Percentiles rank a stretch among this genome's conserved stretches.
phyloP scores from a whole-genome alignment of 768 basidiomycete genomes.

The Neoboletus magnificus region DNA sequence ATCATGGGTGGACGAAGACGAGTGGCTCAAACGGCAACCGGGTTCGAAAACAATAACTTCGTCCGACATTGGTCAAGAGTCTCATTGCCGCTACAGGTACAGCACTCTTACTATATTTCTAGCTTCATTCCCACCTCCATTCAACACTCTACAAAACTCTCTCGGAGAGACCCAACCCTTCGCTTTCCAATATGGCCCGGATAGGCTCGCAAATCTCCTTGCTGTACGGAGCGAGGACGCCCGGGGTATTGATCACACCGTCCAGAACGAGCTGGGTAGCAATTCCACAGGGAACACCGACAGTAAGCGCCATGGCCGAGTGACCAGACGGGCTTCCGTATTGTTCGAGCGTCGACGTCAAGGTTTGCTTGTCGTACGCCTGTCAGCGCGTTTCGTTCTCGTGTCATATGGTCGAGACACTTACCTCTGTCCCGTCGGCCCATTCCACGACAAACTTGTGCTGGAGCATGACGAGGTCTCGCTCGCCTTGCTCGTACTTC shows the following conservation, averaged over 20 bases:
- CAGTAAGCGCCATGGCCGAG: constrained; percentile 89
- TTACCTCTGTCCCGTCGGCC: constrained; percentile 71
- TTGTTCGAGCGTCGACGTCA: constrained; percentile 88
- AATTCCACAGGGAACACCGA: constrained; percentile 92
- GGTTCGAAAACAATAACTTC: not conserved
- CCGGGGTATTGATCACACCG: constrained; percentile 72
- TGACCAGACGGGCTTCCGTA: constrained; percentile 79
- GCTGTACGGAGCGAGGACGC: constrained; percentile 84
- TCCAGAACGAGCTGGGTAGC: constrained; percentile 90
- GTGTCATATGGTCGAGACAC: constrained; percentile 14
- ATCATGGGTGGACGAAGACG: constrained; percentile 6
- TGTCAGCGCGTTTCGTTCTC: constrained; percentile 1
- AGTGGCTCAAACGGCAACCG: not conserved
- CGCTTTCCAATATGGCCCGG: constrained; percentile 60
- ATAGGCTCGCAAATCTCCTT: constrained; percentile 81
- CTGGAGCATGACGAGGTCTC: constrained; percentile 96
- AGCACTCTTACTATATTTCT: not conserved
- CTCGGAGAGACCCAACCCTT: constrained; percentile 74
- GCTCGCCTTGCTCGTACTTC: constrained; percentile 87
- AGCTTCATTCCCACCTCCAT: not conserved
- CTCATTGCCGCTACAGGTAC: not conserved
- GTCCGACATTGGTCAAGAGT: not conserved
- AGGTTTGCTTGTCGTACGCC: constrained; percentile 53
- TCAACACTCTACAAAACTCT: constrained; percentile 47
- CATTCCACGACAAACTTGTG: constrained; percentile 96